Conservation (phyloP, 305 asterid genomes). For the Euphrasia arctica region DNA sequence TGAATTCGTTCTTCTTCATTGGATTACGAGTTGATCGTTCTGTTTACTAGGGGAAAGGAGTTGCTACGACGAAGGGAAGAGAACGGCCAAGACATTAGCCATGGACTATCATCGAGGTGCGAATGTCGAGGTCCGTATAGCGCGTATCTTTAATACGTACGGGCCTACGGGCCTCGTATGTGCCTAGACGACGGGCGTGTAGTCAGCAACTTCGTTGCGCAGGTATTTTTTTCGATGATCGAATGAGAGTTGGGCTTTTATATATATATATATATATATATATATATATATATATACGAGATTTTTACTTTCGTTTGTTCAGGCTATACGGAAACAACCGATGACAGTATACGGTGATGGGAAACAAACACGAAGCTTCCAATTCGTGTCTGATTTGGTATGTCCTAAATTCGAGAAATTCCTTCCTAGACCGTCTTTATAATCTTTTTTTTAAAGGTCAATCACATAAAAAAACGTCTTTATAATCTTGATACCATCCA, state of each 20-base stretch:
- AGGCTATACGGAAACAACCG: conserved; percentile 90
- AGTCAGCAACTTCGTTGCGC: conserved; percentile 92
- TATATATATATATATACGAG: no score
- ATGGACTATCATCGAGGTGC: conserved; percentile 94
- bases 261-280: no score
- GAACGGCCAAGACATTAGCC: conserved; percentile 82
- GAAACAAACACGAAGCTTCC: conserved; percentile 93
- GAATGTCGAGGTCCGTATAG: conserved; percentile 89
- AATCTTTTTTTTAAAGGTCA: no score
- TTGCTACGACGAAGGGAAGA: conserved; percentile 88
- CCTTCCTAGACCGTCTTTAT: no score
- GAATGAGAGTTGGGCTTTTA: no score
- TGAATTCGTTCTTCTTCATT: no score
- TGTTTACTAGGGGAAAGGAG: conserved; percentile 62
- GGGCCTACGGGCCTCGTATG: conserved; percentile 99
- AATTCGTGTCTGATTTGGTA: conserved; percentile 87
- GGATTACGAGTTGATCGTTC: conserved; percentile 4
- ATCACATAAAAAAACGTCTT: no score
- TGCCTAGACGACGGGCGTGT: conserved; percentile 99
- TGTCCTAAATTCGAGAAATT: background rate
- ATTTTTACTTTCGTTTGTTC: conserved; percentile 10
- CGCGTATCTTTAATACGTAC: conserved; percentile 90
- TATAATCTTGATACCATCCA: background rate
- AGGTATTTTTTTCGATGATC: conserved; percentile 33
- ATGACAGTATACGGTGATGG: conserved; percentile 96